A percentile compares a stretch with the other conserved stretches of the same genome.
Conservation (phyloP, 192 early-diverging fungal genomes). For the Helicostylum pulchrum region DNA sequence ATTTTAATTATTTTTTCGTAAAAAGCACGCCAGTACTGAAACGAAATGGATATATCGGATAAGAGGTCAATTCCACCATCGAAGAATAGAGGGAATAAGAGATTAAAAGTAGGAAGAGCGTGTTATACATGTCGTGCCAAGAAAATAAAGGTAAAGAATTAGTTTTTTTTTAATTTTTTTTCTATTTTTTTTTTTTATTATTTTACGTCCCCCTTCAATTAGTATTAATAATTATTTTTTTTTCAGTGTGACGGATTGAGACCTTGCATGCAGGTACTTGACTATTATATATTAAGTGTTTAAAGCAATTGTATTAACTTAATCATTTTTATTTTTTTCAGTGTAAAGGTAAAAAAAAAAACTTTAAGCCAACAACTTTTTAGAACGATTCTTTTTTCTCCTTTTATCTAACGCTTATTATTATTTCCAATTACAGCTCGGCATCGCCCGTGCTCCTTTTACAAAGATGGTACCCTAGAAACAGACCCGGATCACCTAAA, state of each 20-base stretch:
- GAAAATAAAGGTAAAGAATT: constrained; percentile 20
- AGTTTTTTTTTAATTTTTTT: no score
- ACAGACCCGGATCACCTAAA: neutral
- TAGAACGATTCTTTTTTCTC: neutral
- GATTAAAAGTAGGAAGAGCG: constrained; percentile 23
- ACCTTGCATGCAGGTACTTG: constrained; percentile 29
- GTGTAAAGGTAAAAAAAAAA: constrained; percentile 23
- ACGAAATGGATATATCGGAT: neutral
- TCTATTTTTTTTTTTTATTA: no score
- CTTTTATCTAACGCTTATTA: neutral
- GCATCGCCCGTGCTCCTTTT: constrained; percentile 29
- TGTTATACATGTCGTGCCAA: constrained; percentile 24
- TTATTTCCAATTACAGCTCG: constrained; percentile 20
- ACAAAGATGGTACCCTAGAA: constrained; percentile 22
- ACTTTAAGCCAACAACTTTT: no score
- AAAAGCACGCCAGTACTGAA: neutral
- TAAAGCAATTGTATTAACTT: neutral
- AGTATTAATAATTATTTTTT: constrained; percentile 1
- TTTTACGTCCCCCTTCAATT: neutral
- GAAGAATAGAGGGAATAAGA: neutral
- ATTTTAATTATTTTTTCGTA: neutral
- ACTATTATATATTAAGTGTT: neutral
- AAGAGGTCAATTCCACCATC: neutral
- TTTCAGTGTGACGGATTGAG: constrained; percentile 28
- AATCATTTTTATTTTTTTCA: neutral